Evolutionary conservation across 2,329 filamentous ascomycete genomes (phyloP).

Genomic region (Aaosphaeria arxii): DNA sequence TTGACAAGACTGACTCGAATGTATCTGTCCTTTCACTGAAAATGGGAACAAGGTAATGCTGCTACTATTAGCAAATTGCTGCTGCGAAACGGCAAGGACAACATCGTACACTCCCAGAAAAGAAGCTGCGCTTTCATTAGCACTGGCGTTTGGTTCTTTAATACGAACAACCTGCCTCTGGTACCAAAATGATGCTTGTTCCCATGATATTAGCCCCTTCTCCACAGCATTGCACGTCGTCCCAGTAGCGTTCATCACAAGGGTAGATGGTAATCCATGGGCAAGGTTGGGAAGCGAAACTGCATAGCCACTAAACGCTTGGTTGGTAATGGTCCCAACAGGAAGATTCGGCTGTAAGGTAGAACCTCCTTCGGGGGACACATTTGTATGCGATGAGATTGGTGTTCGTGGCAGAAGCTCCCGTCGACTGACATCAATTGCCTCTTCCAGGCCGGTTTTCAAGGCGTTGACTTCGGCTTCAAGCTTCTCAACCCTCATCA

Average conservation of each 20-base stretch:
- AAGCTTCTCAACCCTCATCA: slow-evolving; percentile 22
- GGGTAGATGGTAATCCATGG: too few relatives aligned
- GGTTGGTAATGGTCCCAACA: too few relatives aligned
- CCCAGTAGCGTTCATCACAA: neutral
- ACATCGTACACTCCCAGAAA: slow-evolving; percentile 23
- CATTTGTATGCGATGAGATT: too few relatives aligned
- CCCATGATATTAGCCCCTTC: slow-evolving; percentile 20
- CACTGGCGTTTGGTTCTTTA: neutral
- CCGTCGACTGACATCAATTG: too few relatives aligned
- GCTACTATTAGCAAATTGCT: slow-evolving; percentile 1
- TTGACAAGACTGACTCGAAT: slow-evolving; percentile 43
- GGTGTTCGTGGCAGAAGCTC: too few relatives aligned
- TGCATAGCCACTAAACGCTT: too few relatives aligned
- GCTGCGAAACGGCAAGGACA: neutral
- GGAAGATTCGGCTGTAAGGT: too few relatives aligned
- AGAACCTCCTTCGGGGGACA: too few relatives aligned
- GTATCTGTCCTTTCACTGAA: slow-evolving; percentile 48
- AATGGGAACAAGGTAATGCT: slow-evolving; percentile 50
- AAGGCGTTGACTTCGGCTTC: slow-evolving; percentile 19
- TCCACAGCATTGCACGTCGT: slow-evolving; percentile 16
- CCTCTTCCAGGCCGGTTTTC: neutral
- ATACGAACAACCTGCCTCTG: slow-evolving; percentile 10
- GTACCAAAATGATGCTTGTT: slow-evolving; percentile 24
- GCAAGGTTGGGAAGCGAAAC: too few relatives aligned
- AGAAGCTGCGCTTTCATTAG: slow-evolving; percentile 19